Conservation (phyloP, 805 yeast genomes). For the Candida patagonica region DNA sequence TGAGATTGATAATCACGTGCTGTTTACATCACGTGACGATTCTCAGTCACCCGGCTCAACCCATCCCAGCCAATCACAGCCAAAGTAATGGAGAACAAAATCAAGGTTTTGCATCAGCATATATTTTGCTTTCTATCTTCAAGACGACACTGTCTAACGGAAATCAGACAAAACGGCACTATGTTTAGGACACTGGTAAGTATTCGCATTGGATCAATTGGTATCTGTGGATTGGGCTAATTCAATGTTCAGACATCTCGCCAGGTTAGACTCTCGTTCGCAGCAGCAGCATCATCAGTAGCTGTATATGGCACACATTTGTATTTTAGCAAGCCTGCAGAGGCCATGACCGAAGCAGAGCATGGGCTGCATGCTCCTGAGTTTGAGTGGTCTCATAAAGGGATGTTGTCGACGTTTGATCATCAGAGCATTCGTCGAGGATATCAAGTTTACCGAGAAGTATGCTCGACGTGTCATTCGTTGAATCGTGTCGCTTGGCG, state of each 20-base stretch:
- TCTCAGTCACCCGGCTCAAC: not conserved
- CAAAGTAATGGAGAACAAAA: not conserved
- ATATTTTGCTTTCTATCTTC: too few species aligned
- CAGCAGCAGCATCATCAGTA: constrained; percentile 56
- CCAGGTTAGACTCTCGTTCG: not conserved
- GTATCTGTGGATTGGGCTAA: not conserved
- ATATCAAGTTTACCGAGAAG: constrained; percentile 97
- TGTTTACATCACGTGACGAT: too few species aligned
- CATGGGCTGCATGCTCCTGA: constrained; percentile 97
- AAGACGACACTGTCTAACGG: too few species aligned
- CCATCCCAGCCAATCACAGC: not conserved
- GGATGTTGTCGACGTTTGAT: constrained; percentile 78
- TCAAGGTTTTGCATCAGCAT: too few species aligned
- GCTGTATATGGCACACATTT: constrained; percentile 77
- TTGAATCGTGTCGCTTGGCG: constrained; percentile 97
- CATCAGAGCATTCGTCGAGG: constrained; percentile 98
- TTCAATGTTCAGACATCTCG: not conserved
- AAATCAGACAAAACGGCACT: not conserved
- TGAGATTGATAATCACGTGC: too few species aligned
- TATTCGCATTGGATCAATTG: not conserved
- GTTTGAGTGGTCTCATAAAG: constrained; percentile 88
- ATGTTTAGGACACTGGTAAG: constrained; percentile 5
- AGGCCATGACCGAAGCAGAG: constrained; percentile 97
- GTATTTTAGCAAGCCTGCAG: constrained; percentile 69
- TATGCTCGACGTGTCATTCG: constrained; percentile 98